Evolutionary conservation across 2,329 filamentous ascomycete genomes (phyloP).

Genomic region (Coniochaeta sp.): DNA sequence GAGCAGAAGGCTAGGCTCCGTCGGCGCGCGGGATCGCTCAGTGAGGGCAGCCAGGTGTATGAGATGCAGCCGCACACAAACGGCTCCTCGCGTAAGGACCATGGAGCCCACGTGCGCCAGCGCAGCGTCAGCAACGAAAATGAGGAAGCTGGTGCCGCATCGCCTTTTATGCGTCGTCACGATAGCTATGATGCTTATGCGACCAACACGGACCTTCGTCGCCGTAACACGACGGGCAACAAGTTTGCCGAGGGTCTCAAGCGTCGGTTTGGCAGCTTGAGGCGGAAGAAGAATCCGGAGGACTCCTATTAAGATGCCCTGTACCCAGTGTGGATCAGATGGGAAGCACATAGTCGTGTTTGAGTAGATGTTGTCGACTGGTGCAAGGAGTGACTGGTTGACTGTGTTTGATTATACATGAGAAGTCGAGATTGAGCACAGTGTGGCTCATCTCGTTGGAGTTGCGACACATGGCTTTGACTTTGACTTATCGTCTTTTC

Average conservation of each 20-base stretch:
- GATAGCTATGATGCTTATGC: constrained; percentile 11
- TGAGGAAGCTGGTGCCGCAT: background rate
- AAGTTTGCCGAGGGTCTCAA: constrained; percentile 43
- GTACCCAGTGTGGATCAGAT: background rate
- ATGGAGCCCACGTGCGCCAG: constrained; percentile 24
- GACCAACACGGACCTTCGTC: constrained; percentile 20
- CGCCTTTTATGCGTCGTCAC: constrained; percentile 9
- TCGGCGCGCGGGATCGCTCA: constrained; percentile 17
- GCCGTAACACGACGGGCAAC: constrained; percentile 35
- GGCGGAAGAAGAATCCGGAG: constrained; percentile 30
- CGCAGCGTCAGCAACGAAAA: constrained; percentile 35
- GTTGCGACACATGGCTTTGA: background rate
- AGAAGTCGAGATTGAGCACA: background rate
- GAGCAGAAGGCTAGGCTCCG: constrained; percentile 37
- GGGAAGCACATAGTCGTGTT: background rate
- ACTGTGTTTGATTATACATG: background rate
- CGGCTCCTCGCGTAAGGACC: constrained; percentile 12
- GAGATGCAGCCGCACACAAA: constrained; percentile 38
- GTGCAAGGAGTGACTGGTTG: background rate
- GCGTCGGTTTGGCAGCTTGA: constrained; percentile 45
- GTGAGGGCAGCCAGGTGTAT: constrained; percentile 24
- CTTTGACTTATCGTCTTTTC: background rate
- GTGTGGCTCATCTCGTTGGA: background rate
- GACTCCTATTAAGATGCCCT: background rate
- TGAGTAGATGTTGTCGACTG: background rate